These are phyloP conservation scores for Papiliotrema nemorosa DNA, from an alignment of 1,284 basidiomycete genomes.

Conservation along the genomic window DNA sequence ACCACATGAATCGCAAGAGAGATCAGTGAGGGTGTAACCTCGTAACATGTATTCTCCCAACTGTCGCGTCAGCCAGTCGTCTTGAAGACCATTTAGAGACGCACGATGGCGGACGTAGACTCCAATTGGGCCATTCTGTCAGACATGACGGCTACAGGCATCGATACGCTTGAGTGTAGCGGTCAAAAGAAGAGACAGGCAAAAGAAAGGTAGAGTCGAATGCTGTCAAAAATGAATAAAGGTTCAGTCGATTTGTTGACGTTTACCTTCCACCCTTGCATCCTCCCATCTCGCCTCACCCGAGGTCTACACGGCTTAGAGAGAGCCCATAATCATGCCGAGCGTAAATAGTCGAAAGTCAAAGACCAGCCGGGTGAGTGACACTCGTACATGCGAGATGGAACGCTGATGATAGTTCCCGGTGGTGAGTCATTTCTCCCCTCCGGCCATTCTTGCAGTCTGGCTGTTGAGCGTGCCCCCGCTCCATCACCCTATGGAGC, in stretches of 20 bases:
- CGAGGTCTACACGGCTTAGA: no score
- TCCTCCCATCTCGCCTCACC: no score
- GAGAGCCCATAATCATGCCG: no score
- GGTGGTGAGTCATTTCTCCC: not conserved
- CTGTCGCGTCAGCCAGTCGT: constrained; percentile 15
- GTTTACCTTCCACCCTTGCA: no score
- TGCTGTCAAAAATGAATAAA: no score
- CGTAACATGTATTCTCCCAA: constrained; percentile 51
- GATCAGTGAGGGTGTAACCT: constrained; percentile 49
- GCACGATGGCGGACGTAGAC: constrained; percentile 40
- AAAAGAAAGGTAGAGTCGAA: no score
- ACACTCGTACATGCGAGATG: not conserved
- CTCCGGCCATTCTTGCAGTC: not conserved
- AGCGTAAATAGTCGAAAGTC: not conserved
- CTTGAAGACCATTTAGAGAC: constrained; percentile 4
- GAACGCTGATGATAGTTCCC: constrained; percentile 4
- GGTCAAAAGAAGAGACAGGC: not conserved
- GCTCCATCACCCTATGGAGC: not conserved
- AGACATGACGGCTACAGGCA: constrained; percentile 30
- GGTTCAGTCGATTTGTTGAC: no score
- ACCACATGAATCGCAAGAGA: constrained; percentile 40
- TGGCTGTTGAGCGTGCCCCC: not conserved
- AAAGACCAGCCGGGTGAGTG: constrained; percentile 8
- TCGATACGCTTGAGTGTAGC: not conserved
- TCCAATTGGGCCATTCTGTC: constrained; percentile 29